Conservation (phyloP, 2,329 filamentous ascomycete species). For the Ascomycota sp. region DNA sequence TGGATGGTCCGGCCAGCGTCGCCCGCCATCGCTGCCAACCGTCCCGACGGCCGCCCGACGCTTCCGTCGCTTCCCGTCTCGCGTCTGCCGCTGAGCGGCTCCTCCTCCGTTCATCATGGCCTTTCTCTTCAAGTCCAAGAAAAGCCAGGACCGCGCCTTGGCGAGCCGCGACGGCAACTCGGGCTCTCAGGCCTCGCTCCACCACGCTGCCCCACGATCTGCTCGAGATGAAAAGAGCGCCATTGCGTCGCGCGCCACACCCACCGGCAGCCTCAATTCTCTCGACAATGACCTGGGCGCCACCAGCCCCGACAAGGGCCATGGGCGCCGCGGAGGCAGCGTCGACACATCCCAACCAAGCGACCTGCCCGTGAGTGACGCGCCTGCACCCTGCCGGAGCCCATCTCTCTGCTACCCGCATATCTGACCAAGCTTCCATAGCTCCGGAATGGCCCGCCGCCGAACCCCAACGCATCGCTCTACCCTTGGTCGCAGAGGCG, state of each 20-base stretch:
- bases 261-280: conserved; percentile 58
- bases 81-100: neutral
- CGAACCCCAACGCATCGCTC: conserved; percentile 50
- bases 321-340: conserved; percentile 29
- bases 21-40: neutral
- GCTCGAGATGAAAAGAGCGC: conserved; percentile 30
- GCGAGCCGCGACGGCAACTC: conserved; percentile 30
- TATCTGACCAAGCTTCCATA: conserved; percentile 10
- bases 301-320: conserved; percentile 42
- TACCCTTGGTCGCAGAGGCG: conserved; percentile 92
- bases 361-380: conserved; percentile 19
- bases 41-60: neutral
- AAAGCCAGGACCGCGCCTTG: conserved; percentile 40
- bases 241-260: conserved; percentile 36
- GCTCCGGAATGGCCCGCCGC: conserved; percentile 29
- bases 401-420: neutral
- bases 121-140: conserved; percentile 67
- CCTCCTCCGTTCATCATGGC: conserved; percentile 35
- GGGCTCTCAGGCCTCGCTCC: conserved; percentile 24
- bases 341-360: conserved; percentile 22
- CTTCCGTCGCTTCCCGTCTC: neutral
- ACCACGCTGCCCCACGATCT: conserved; percentile 23
- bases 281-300: conserved; percentile 34
- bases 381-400: neutral
- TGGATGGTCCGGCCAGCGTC: conserved; percentile 1